Evolutionary conservation across 257 asterid species (phyloP).

Genomic region (Solanum gandarillasii): DNA sequence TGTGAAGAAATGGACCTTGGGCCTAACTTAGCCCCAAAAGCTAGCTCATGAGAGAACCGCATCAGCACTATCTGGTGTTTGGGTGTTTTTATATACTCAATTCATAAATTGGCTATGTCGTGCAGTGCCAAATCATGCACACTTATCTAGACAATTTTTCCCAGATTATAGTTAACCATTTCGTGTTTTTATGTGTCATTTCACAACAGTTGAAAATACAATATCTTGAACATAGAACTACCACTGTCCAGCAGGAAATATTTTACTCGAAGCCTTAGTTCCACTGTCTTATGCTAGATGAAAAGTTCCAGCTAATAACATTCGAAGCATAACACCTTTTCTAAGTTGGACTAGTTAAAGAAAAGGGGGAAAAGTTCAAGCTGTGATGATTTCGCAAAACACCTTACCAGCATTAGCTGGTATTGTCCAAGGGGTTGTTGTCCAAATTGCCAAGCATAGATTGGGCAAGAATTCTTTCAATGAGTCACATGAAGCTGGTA

Average conservation of each 20-base stretch:
- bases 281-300: not conserved
- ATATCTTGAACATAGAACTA: not conserved
- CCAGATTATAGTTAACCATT: not conserved
- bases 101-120: not conserved
- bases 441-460: conserved; percentile 86
- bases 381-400: not conserved
- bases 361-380: not conserved
- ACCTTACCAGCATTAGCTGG: conserved; percentile 92
- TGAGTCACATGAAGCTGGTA: conserved; percentile 37
- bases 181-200: not conserved
- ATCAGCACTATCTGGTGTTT: not conserved
- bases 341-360: not conserved
- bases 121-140: not conserved
- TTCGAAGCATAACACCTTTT: not conserved
- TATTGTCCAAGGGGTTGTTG: conserved; percentile 98
- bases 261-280: not conserved
- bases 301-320: not conserved
- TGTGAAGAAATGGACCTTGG: not conserved
- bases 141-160: not conserved
- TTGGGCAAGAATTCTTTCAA: conserved; percentile 63
- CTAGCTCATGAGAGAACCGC: not conserved
- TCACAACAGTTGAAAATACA: not conserved
- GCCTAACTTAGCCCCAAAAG: not conserved
- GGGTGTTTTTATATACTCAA: not conserved
- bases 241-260: not conserved